Percentiles rank a stretch among this genome's conserved stretches.
Evolutionary conservation across 2,329 filamentous ascomycete species (phyloP).

Genomic region (Leptographium procerum): DNA sequence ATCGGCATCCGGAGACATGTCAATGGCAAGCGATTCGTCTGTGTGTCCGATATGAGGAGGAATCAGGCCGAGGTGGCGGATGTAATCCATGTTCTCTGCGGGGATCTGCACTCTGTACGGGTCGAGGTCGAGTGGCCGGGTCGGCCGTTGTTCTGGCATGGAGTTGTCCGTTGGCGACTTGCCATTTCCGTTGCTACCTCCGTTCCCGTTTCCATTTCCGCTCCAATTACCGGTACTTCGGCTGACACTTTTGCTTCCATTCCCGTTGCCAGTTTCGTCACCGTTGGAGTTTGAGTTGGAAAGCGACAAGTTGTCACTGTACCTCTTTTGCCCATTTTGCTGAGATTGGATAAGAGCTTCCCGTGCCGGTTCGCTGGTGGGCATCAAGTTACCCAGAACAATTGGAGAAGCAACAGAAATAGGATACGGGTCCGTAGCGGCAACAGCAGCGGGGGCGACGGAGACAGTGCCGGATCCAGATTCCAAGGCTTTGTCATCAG

Average conservation of each 20-base stretch:
- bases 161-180: conserved; percentile 26
- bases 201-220: conserved; percentile 27
- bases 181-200: conserved; percentile 15
- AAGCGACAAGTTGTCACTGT: conserved; percentile 29
- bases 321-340: conserved; percentile 25
- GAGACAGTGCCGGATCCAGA: neutral
- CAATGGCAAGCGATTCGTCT: conserved; percentile 21
- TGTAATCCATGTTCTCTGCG: conserved; percentile 68
- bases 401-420: neutral
- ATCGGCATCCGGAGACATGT: conserved; percentile 51
- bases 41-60: conserved; percentile 39
- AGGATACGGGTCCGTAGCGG: neutral
- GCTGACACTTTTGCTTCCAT: conserved; percentile 17
- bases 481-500: conserved; percentile 1
- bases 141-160: conserved; percentile 61
- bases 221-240: conserved; percentile 30
- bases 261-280: conserved; percentile 23
- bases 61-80: conserved; percentile 59
- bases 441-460: neutral
- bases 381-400: neutral
- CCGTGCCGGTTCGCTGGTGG: conserved; percentile 17
- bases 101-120: conserved; percentile 66
- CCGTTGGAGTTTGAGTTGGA: conserved; percentile 38
- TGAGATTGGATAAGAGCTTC: conserved; percentile 37
- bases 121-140: conserved; percentile 64